Evolutionary conservation across 306 rosid genomes (phyloP).

Genomic region (Cucumis cinereus): DNA sequence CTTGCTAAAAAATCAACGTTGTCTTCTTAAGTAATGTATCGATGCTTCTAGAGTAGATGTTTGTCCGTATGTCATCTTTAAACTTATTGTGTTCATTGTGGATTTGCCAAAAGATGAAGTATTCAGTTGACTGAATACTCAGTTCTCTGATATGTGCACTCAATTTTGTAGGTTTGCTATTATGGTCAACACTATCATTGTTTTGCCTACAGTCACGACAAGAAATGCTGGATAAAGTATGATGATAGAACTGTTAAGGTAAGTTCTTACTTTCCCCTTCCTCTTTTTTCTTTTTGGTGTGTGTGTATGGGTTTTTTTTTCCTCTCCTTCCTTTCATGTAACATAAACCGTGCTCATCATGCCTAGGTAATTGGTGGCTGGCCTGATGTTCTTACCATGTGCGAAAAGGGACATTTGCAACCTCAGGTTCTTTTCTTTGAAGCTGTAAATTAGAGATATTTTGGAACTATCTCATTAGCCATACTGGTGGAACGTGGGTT

Average conservation of each 20-base stretch:
- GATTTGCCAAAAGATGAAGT: not conserved
- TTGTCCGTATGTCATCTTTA: not conserved
- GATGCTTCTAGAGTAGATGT: not conserved
- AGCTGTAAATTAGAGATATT: constrained; percentile 59
- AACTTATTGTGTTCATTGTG: not conserved
- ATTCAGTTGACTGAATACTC: not conserved
- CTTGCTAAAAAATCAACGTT: not conserved
- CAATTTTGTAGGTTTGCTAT: constrained; percentile 70
- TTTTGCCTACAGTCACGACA: constrained; percentile 83
- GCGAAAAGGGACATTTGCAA: constrained; percentile 91
- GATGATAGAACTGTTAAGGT: constrained; percentile 95
- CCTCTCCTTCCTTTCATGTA: not conserved
- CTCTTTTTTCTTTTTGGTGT: not conserved
- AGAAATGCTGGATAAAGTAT: constrained; percentile 72
- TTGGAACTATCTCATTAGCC: constrained; percentile 17
- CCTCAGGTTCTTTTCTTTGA: constrained; percentile 98
- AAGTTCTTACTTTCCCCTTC: constrained; percentile 17
- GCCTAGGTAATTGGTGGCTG: constrained; percentile 84
- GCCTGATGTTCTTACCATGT: constrained; percentile 64
- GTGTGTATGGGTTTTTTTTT: not conserved
- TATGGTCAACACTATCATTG: constrained; percentile 98
- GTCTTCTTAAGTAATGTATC: no score
- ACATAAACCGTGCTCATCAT: not conserved
- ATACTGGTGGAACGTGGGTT: not conserved
- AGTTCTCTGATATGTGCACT: constrained; percentile 10